phyloP scores from a whole-genome alignment of 768 basidiomycete species.

The Xerocomellus chrysenteron region DNA sequence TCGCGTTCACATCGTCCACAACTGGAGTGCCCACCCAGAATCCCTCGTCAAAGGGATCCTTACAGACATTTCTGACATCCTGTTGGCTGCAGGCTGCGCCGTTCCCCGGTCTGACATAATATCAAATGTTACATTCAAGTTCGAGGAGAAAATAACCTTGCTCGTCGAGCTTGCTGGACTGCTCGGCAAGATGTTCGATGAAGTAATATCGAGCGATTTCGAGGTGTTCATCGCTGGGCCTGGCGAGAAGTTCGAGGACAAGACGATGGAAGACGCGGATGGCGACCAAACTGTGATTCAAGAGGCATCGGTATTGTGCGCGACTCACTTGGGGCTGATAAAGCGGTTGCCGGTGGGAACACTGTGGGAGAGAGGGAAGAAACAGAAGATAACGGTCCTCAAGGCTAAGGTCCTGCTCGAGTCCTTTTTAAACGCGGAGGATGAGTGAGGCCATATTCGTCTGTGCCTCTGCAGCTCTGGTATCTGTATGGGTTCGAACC shows the following conservation, averaged over 20 bases:
- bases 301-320: slow-evolving; percentile 2
- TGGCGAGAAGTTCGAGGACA: slow-evolving; percentile 5
- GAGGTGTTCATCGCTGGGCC: slow-evolving; percentile 4
- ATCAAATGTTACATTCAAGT: background rate
- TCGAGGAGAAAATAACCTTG: slow-evolving; percentile 1
- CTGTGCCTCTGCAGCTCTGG: no score
- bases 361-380: slow-evolving; percentile 10
- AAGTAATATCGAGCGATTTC: slow-evolving; percentile 14
- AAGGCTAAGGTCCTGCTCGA: slow-evolving; percentile 9
- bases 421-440: background rate
- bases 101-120: background rate
- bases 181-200: slow-evolving; percentile 12
- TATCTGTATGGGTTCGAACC: no score
- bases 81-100: slow-evolving; percentile 8
- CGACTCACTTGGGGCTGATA: slow-evolving; percentile 7
- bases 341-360: slow-evolving; percentile 5
- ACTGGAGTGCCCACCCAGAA: background rate
- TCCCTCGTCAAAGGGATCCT: slow-evolving; percentile 2
- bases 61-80: slow-evolving; percentile 1
- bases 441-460: background rate
- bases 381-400: slow-evolving; percentile 2
- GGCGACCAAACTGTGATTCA: background rate
- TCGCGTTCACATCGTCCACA: background rate
- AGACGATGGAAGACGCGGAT: slow-evolving; percentile 9
- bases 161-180: slow-evolving; percentile 12